A percentile compares a stretch with the other conserved stretches of the same genome.
Evolutionary conservation across 495 filamentous ascomycete genomes (phyloP).

Genomic region (Talaromyces wortmannii): DNA sequence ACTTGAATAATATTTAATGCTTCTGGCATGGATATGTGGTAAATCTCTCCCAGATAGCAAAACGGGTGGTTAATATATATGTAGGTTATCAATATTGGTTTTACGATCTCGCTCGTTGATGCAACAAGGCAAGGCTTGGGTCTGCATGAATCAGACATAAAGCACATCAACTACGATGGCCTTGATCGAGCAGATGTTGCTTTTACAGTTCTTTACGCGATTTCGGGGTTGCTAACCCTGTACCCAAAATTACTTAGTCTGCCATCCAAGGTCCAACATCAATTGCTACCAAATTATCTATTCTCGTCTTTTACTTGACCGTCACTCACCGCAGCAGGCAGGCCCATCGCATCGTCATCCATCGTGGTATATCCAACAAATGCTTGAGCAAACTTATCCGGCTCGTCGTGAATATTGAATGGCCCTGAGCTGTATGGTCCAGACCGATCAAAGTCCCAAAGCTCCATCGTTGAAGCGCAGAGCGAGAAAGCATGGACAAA

Average conservation of each 20-base stretch:
- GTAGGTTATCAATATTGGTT: background rate
- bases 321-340: background rate
- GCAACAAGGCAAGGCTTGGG: background rate
- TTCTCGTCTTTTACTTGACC: no score
- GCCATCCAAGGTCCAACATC: constrained; percentile 8
- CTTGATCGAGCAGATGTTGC: background rate
- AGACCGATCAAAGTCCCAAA: constrained; percentile 39
- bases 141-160: background rate
- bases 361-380: constrained; percentile 23
- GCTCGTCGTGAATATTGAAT: constrained; percentile 30
- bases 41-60: background rate
- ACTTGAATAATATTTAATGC: background rate
- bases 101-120: background rate
- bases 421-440: constrained; percentile 27
- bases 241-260: background rate
- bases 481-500: constrained; percentile 33
- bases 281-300: no score
- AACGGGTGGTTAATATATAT: background rate
- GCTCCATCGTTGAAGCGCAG: constrained; percentile 20
- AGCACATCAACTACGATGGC: background rate
- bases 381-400: constrained; percentile 18
- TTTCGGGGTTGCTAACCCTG: background rate
- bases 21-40: background rate
- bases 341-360: constrained; percentile 21
- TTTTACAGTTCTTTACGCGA: background rate